Evolutionary conservation across 2,329 filamentous ascomycete genomes (phyloP).

Genomic region (Penicillium sp.): DNA sequence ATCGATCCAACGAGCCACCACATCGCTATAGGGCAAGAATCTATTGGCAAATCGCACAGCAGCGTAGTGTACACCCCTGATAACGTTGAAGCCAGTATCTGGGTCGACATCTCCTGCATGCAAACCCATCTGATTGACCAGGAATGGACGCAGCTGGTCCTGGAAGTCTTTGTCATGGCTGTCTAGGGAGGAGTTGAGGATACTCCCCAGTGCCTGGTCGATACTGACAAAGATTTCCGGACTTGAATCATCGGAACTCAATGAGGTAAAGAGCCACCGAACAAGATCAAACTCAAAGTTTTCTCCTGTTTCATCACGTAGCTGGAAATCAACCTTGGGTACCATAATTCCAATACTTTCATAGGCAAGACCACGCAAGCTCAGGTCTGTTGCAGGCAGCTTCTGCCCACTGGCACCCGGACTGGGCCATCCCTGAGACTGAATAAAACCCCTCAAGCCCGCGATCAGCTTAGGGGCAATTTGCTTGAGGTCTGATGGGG

Average conservation of each 20-base stretch:
- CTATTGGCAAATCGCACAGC: conserved; percentile 85
- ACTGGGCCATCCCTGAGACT: conserved; percentile 75
- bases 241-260: conserved; percentile 71
- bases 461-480: conserved; percentile 66
- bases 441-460: conserved; percentile 67
- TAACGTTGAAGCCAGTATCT: conserved; percentile 41
- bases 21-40: conserved; percentile 73
- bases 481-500: conserved; percentile 53
- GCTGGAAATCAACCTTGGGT: conserved; percentile 39
- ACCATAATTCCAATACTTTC: conserved; percentile 83
- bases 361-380: conserved; percentile 74
- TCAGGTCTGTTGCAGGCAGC: conserved; percentile 55
- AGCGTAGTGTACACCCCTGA: conserved; percentile 74
- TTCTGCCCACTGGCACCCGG: conserved; percentile 51
- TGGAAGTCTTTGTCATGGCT: conserved; percentile 42
- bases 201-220: conserved; percentile 76
- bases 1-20: conserved; percentile 80
- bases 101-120: conserved; percentile 37
- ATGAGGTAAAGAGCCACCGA: conserved; percentile 76
- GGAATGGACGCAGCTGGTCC: conserved; percentile 49
- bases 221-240: conserved; percentile 77
- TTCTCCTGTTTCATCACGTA: conserved; percentile 30
- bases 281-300: conserved; percentile 50
- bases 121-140: conserved; percentile 64
- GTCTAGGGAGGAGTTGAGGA: conserved; percentile 57